Percentiles rank a stretch among this genome's conserved stretches.
Conservation (phyloP, 2,329 filamentous ascomycete genomes). For the Fusarium chaquense region DNA sequence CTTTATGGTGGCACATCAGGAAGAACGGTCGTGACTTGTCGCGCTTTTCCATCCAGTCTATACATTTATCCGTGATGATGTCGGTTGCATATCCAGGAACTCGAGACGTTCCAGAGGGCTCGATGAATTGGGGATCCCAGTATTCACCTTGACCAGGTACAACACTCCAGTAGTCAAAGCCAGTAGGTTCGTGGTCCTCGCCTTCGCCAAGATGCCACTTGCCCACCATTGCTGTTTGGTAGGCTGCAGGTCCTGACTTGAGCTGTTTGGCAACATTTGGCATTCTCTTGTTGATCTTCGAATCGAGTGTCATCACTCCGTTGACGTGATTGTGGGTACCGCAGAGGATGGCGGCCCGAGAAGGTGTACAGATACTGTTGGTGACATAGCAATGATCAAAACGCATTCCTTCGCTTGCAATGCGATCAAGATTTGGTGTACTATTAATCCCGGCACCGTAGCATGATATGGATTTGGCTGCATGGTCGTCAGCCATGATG, state of each 20-base stretch:
- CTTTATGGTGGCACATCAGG: constrained; percentile 69
- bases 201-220: constrained; percentile 68
- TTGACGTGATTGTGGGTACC: constrained; percentile 67
- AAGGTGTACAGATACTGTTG: constrained; percentile 66
- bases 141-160: constrained; percentile 65
- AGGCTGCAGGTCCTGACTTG: constrained; percentile 55
- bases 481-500: constrained; percentile 68
- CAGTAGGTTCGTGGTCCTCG: constrained; percentile 58
- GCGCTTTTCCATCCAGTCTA: constrained; percentile 56
- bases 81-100: constrained; percentile 63
- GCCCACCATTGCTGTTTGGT: constrained; percentile 65
- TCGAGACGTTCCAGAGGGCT: constrained; percentile 49
- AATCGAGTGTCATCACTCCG: constrained; percentile 61
- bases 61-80: constrained; percentile 63
- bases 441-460: constrained; percentile 65
- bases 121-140: constrained; percentile 63
- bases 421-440: constrained; percentile 64
- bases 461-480: constrained; percentile 61
- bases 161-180: constrained; percentile 65
- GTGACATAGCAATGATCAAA: constrained; percentile 68
- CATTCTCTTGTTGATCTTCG: constrained; percentile 60
- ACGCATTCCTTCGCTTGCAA: constrained; percentile 62
- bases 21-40: constrained; percentile 61
- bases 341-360: constrained; percentile 61
- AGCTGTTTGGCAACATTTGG: constrained; percentile 66